Evolutionary conservation across 805 yeast genomes (phyloP).

Genomic region (Vanderwaltozyma tropicalis): DNA sequence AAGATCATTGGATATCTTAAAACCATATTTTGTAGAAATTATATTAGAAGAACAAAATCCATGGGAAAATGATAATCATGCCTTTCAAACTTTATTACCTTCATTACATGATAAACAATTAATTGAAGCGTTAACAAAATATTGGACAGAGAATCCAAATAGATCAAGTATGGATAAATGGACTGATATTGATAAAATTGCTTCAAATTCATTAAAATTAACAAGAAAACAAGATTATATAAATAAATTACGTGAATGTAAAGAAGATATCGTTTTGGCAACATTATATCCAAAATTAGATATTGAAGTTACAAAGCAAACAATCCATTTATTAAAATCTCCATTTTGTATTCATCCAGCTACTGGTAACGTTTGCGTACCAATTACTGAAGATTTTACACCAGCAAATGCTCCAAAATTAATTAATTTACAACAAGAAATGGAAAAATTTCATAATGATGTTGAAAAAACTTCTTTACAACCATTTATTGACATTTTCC

Average conservation of each 20-base stretch:
- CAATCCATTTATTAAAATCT: conserved; percentile 85
- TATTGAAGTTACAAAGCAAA: conserved; percentile 81
- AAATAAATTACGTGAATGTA: conserved; percentile 52
- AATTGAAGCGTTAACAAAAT: conserved; percentile 39
- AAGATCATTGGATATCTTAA: conserved; percentile 61
- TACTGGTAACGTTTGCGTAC: conserved; percentile 92
- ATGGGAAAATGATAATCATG: conserved; percentile 52
- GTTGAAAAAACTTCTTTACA: conserved; percentile 55
- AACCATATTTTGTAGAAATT: conserved; percentile 50
- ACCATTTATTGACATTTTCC: conserved; percentile 60
- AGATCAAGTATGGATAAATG: conserved; percentile 59
- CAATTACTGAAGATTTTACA: conserved; percentile 47
- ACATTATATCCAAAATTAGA: conserved; percentile 87
- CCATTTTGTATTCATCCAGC: conserved; percentile 97
- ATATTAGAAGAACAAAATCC: conserved; percentile 81
- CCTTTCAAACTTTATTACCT: conserved; percentile 46
- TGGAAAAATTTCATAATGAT: conserved; percentile 39
- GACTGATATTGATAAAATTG: conserved; percentile 55
- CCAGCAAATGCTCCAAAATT: conserved; percentile 77
- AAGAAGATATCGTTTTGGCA: conserved; percentile 70
- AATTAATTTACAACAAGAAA: conserved; percentile 50
- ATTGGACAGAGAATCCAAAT: conserved; percentile 49
- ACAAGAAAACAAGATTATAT: conserved; percentile 21
- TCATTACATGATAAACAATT: conserved; percentile 54
- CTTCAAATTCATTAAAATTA: conserved; percentile 26